A percentile compares a stretch with the other conserved stretches of the same genome.
Conservation (phyloP, 148 eudicot species). For the Selenicereus undatus region DNA sequence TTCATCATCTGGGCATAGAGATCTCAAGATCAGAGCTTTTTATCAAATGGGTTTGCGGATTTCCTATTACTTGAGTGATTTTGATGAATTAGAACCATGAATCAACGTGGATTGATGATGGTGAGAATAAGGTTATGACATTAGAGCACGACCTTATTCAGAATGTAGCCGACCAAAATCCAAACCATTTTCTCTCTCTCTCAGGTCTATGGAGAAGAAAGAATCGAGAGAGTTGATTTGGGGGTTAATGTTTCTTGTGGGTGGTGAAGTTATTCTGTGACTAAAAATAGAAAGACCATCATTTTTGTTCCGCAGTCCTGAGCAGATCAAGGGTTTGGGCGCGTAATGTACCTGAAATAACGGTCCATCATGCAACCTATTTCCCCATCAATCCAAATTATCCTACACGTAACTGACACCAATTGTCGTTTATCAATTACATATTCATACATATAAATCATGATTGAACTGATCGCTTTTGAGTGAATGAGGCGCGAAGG, state of each 20-base stretch:
- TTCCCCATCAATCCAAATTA: neutral
- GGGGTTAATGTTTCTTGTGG: neutral
- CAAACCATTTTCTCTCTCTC: conserved; percentile 15
- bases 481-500: too few relatives aligned
- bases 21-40: conserved; percentile 6
- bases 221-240: neutral
- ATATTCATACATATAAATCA: too few relatives aligned
- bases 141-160: conserved; percentile 23
- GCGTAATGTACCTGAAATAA: conserved; percentile 13
- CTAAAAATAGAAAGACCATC: conserved; percentile 16
- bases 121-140: neutral
- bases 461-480: too few relatives aligned
- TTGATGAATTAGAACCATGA: neutral
- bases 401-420: neutral
- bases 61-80: neutral
- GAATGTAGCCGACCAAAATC: conserved; percentile 4
- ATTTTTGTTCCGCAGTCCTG: neutral
- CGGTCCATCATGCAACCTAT: conserved; percentile 5
- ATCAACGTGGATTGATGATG: neutral
- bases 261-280: neutral
- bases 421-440: too few relatives aligned
- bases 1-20: conserved; percentile 18
- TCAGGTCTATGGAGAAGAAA: conserved; percentile 3
- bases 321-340: conserved; percentile 6
- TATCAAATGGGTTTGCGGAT: neutral